Evolutionary conservation across 371 early-diverging fungal species (phyloP), one percentile per base, ranked within the genome.

Genomic region (Mucor mucedo): DNA sequence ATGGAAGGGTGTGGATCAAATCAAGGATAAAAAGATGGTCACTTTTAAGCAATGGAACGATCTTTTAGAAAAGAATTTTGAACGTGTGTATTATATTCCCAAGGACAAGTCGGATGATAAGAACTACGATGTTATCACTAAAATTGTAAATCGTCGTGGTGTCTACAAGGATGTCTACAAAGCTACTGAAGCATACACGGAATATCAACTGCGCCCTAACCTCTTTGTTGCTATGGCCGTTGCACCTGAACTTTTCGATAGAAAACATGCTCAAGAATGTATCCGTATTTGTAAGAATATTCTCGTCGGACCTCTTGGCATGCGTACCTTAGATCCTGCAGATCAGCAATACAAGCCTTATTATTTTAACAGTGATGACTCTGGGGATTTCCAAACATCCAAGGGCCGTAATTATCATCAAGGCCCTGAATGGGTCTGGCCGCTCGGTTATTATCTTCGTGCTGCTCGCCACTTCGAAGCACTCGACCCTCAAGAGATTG

Each of bases 401-500:
- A 95, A 96, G 57, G 99, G 99, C 11, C 91, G 90, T 76, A 98
- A 98, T 70, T 98, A 98, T 70, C 98, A 98, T 68, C 95, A 98
- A 68, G 99, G 98, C 4, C 87, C 93, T 72, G 99, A 98, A 84
- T 98, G 99, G 99, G 82, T 97, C 5, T 98, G 97, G 97, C 84
- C 86, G 11, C 81, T 88, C 1, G 97, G 96, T 1, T 95, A 89
- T 78, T 97, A 89, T 74, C 79, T 96, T 57, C 88, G 92, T 11
- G 95, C 99, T 2, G 91, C 89, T 49, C 70, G 91, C n/a, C 61
- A 83, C 35, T 93, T 96, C 67, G 78, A 83, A 52, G 65, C 76
- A 33, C 62, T 78, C 33, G 33, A 68, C n/a, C 56, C 63, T 11
- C 63, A 67, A 21, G 70, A 63, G 5, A 80, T 95, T 61, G 88